A percentile compares a stretch with the other conserved stretches of the same genome.
These are phyloP conservation scores for Mortierella sp. DNA, from an alignment of 371 early-diverging fungal species.

Conservation along the genomic window DNA sequence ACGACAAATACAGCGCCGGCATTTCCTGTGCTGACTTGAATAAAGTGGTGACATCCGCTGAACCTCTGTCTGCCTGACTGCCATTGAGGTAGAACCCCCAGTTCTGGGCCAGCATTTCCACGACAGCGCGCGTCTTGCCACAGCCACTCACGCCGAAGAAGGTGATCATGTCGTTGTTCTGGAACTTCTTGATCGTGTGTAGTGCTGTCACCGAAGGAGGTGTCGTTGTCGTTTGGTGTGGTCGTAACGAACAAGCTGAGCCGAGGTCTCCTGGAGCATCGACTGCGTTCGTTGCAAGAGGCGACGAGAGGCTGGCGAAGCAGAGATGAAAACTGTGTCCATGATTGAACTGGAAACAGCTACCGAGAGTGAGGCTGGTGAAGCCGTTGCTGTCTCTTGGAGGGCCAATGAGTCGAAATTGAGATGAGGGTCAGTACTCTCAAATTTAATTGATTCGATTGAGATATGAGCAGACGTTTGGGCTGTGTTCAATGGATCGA, in stretches of 20 bases:
- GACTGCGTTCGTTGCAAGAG: not conserved
- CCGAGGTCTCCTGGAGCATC: not conserved
- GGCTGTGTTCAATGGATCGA: too few relatives aligned
- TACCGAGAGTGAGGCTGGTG: not conserved
- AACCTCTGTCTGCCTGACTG: constrained; percentile 42
- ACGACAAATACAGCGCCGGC: constrained; percentile 32
- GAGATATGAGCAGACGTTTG: not conserved
- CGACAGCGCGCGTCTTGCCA: constrained; percentile 40
- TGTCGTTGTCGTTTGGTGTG: constrained; percentile 30
- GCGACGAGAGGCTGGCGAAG: not conserved
- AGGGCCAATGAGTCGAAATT: not conserved
- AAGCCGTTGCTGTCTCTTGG: not conserved
- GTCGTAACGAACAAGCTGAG: not conserved
- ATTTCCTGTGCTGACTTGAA: constrained; percentile 29
- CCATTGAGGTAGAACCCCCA: constrained; percentile 50
- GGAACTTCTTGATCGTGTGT: constrained; percentile 28
- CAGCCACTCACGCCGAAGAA: constrained; percentile 49
- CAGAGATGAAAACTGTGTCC: too few relatives aligned
- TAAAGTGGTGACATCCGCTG: constrained; percentile 36
- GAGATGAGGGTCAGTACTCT: not conserved
- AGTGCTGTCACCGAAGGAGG: constrained; percentile 33
- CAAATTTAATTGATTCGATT: not conserved
- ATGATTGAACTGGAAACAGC: too few relatives aligned
- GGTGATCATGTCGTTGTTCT: constrained; percentile 42
- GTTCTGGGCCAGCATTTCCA: constrained; percentile 43